phyloP scores from a whole-genome alignment of 495 filamentous ascomycete genomes.

The Xylaria nigripes region DNA sequence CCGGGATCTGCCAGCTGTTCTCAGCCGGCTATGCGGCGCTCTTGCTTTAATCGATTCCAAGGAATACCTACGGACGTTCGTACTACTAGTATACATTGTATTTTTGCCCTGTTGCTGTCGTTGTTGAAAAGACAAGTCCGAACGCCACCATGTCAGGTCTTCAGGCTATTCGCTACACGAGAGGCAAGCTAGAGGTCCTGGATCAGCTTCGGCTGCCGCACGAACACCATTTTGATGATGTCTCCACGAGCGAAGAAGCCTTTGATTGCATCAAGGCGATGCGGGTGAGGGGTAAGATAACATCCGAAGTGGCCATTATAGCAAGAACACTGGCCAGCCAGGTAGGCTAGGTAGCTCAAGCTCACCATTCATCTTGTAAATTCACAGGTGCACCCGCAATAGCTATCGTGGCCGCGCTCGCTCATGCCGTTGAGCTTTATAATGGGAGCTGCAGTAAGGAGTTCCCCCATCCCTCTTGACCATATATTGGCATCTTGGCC shows the following conservation, averaged over 20 bases:
- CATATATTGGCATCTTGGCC: background rate
- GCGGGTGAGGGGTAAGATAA: slow-evolving; percentile 61
- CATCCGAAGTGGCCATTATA: background rate
- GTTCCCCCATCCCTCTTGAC: background rate
- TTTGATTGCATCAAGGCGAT: slow-evolving; percentile 91
- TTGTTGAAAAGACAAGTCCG: background rate
- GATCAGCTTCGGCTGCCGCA: slow-evolving; percentile 91
- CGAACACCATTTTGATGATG: slow-evolving; percentile 65
- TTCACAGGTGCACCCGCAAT: slow-evolving; percentile 74
- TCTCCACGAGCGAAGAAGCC: slow-evolving; percentile 68
- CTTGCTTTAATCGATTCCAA: too few relatives aligned
- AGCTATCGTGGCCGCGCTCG: slow-evolving; percentile 88
- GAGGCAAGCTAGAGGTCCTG: slow-evolving; percentile 72
- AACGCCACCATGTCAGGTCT: slow-evolving; percentile 42
- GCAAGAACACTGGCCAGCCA: background rate
- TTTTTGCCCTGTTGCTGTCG: background rate
- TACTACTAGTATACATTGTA: background rate
- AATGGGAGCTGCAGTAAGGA: slow-evolving; percentile 41
- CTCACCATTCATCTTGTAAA: background rate
- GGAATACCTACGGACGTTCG: too few relatives aligned
- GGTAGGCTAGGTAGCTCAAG: background rate
- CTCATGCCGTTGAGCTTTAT: slow-evolving; percentile 67
- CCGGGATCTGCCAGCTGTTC: too few relatives aligned
- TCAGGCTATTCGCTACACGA: slow-evolving; percentile 78
- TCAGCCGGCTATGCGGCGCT: too few relatives aligned